These are phyloP conservation scores for Leishmania martiniquensis DNA, from an alignment of 208 protist genomes.

Conservation along the genomic window DNA sequence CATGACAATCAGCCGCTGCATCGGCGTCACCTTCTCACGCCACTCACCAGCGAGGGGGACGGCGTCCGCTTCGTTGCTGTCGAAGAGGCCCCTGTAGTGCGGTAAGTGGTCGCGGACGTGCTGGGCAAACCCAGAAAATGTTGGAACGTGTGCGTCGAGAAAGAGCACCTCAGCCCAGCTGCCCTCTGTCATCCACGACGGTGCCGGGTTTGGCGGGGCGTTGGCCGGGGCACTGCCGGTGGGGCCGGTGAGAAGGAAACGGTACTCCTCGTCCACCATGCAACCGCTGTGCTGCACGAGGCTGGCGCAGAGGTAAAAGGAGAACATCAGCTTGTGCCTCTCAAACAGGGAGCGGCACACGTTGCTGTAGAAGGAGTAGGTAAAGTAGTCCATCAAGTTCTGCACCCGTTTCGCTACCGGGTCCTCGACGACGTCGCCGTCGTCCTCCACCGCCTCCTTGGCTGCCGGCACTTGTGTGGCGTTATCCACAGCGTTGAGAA, in stretches of 20 bases:
- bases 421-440: conserved; percentile 31
- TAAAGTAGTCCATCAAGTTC: conserved; percentile 97
- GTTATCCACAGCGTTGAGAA: conserved; percentile 90
- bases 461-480: conserved; percentile 30
- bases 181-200: conserved; percentile 94
- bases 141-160: conserved; percentile 69
- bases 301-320: conserved; percentile 95
- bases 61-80: conserved; percentile 80
- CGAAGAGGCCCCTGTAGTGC: conserved; percentile 94
- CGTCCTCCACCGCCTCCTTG: conserved; percentile 23
- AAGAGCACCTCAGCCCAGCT: conserved; percentile 95
- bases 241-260: conserved; percentile 92
- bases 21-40: conserved; percentile 72
- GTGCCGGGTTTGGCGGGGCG: conserved; percentile 83
- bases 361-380: conserved; percentile 97
- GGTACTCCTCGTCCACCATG: conserved; percentile 90
- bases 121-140: conserved; percentile 82
- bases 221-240: conserved; percentile 54
- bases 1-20: conserved; percentile 95
- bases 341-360: conserved; percentile 99
- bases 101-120: conserved; percentile 81
- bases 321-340: conserved; percentile 98
- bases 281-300: conserved; percentile 83
- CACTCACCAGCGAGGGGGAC: conserved; percentile 87
- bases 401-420: conserved; percentile 82